These are phyloP conservation scores for Mycena olivaceomarginata DNA, from an alignment of 768 basidiomycete genomes.

Conservation along the genomic window DNA sequence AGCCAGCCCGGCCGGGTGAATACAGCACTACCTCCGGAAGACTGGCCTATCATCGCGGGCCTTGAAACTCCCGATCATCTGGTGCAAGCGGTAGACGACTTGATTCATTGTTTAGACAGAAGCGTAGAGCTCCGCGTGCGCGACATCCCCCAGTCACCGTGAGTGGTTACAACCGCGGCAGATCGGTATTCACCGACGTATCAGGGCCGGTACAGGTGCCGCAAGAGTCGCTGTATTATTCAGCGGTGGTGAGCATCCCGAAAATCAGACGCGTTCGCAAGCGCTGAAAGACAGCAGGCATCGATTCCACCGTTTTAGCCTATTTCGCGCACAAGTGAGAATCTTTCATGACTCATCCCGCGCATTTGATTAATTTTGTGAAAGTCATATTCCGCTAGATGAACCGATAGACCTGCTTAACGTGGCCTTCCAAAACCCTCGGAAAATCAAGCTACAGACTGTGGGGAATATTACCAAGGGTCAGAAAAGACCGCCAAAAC, in stretches of 20 bases:
- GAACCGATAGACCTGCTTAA: constrained; percentile 96
- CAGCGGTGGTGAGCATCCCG: constrained; percentile 71
- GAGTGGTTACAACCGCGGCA: constrained; percentile 41
- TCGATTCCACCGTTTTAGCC: constrained; percentile 92
- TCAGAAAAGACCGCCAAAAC: constrained; percentile 39
- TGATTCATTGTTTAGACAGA: constrained; percentile 73
- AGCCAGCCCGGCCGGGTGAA: constrained; percentile 68
- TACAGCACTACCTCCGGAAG: constrained; percentile 65
- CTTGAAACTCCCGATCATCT: constrained; percentile 68
- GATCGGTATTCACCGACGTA: constrained; percentile 12
- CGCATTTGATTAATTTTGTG: constrained; percentile 11
- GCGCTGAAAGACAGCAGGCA: constrained; percentile 65
- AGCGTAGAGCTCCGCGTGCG: constrained; percentile 83
- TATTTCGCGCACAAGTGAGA: constrained; percentile 85
- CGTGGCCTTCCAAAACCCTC: constrained; percentile 97
- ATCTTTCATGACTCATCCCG: neutral
- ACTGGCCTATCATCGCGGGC: constrained; percentile 56
- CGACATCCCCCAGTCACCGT: constrained; percentile 76
- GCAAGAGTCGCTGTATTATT: constrained; percentile 91
- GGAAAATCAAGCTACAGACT: constrained; percentile 73
- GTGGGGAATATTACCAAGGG: constrained; percentile 62
- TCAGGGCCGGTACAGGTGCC: constrained; percentile 53
- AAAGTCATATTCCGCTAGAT: constrained; percentile 80
- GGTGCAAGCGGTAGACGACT: constrained; percentile 63
- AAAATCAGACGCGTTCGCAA: neutral